Evolutionary conservation across 345 rosid species (phyloP).

Genomic region (Trapa incisa): DNA sequence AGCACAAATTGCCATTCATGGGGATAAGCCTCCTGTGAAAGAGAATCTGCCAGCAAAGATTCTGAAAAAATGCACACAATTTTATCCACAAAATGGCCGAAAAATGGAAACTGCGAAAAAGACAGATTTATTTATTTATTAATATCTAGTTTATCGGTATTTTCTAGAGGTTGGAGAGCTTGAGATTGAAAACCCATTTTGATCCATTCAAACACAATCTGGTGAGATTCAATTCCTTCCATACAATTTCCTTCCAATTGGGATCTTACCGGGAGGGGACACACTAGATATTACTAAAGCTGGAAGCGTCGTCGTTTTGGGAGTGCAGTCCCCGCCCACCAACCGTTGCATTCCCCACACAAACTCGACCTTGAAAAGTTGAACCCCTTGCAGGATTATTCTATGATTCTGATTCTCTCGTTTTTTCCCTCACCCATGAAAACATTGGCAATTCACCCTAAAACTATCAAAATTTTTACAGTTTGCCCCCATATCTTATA

Average conservation of each 20-base stretch:
- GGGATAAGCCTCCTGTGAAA: constrained; percentile 47
- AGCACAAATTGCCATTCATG: not conserved
- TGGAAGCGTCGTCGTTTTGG: constrained; percentile 19
- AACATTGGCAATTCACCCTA: not conserved
- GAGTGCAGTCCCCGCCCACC: constrained; percentile 28
- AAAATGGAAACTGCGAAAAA: not conserved
- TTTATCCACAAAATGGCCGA: not conserved
- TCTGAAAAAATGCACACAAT: constrained; percentile 9
- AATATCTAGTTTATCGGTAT: not conserved
- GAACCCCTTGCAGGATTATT: not conserved
- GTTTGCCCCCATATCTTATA: not conserved
- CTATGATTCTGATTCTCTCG: not conserved
- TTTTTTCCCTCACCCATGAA: not conserved
- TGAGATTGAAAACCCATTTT: constrained; percentile 16
- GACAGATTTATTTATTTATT: not conserved
- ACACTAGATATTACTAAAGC: not conserved
- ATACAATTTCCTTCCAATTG: constrained; percentile 15
- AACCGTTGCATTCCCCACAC: constrained; percentile 13
- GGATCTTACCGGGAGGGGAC: constrained; percentile 6
- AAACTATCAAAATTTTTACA: not conserved
- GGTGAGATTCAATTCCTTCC: constrained; percentile 36
- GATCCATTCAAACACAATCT: constrained; percentile 73
- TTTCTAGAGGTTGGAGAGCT: not conserved
- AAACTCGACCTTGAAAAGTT: constrained; percentile 14
- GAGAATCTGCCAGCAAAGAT: constrained; percentile 42